Conservation (phyloP, 768 basidiomycete genomes). For the Calocera cornea region DNA sequence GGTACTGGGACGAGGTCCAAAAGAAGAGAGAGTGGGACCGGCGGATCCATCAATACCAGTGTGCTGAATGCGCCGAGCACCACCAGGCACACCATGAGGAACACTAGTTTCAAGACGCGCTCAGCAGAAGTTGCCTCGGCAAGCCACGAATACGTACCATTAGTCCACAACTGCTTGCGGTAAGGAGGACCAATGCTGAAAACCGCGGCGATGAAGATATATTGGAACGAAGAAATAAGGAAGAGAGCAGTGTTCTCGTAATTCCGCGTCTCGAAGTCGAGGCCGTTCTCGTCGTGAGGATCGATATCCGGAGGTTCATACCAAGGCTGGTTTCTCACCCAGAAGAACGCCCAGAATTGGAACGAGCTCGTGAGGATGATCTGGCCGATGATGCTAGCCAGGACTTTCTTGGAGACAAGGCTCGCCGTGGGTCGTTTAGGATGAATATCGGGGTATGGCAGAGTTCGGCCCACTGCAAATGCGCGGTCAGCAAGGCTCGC, state of each 20-base stretch:
- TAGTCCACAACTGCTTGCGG: conserved; percentile 87
- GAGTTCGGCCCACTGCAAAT: conserved; percentile 76
- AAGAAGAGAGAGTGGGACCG: conserved; percentile 40
- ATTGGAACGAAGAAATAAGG: conserved; percentile 94
- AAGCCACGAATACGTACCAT: conserved; percentile 41
- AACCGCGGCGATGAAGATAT: conserved; percentile 89
- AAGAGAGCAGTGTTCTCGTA: conserved; percentile 90
- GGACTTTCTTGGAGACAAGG: conserved; percentile 87
- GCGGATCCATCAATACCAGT: conserved; percentile 61
- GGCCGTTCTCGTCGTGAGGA: conserved; percentile 36
- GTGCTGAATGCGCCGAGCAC: conserved; percentile 59
- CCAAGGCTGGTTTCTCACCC: conserved; percentile 79
- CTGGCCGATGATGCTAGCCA: conserved; percentile 87
- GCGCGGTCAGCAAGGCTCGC: not conserved
- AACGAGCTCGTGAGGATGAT: conserved; percentile 68
- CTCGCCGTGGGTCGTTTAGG: conserved; percentile 89
- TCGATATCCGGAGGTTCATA: conserved; percentile 42
- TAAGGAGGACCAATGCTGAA: conserved; percentile 98
- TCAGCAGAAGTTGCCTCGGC: not conserved
- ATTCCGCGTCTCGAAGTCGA: conserved; percentile 70
- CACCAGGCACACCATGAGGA: conserved; percentile 67
- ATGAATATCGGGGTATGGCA: conserved; percentile 75
- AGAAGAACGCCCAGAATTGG: conserved; percentile 80
- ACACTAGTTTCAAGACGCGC: conserved; percentile 37
- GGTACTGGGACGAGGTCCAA: conserved; percentile 72